Evolutionary conservation across 345 rosid genomes (phyloP).

Genomic region (Eutrema yunnanense): DNA sequence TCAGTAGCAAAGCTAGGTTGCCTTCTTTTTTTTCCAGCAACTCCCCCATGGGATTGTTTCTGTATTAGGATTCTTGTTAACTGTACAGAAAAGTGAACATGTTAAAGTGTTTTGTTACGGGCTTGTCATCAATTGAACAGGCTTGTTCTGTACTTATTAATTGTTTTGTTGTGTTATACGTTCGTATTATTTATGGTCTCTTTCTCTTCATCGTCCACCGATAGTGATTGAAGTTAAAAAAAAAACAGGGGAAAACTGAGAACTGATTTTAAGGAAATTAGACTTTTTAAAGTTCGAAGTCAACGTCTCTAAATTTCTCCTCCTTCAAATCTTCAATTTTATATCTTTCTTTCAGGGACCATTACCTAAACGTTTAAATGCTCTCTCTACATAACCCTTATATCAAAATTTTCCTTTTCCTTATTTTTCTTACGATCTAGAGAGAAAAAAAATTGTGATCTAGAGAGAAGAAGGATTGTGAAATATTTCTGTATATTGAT

Average conservation of each 20-base stretch:
- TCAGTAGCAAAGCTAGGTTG: conserved; percentile 12
- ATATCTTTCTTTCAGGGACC: background rate
- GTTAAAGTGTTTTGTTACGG: background rate
- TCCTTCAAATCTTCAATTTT: background rate
- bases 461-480: background rate
- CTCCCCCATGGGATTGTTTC: conserved; percentile 9
- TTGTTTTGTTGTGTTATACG: background rate
- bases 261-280: background rate
- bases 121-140: conserved; percentile 10
- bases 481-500: background rate
- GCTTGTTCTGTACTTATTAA: background rate
- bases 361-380: background rate
- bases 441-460: too few relatives aligned
- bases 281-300: background rate
- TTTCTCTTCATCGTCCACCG: conserved; percentile 4
- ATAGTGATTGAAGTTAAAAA: conserved; percentile 14
- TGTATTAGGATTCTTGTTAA: conserved; percentile 21
- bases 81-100: conserved; percentile 22
- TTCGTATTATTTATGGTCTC: background rate
- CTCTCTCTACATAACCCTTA: background rate
- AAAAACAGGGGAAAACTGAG: background rate
- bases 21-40: background rate
- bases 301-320: conserved; percentile 1
- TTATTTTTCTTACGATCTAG: background rate
- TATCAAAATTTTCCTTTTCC: background rate